Conservation (phyloP, 345 rosid genomes). For the Turritis glabra region DNA sequence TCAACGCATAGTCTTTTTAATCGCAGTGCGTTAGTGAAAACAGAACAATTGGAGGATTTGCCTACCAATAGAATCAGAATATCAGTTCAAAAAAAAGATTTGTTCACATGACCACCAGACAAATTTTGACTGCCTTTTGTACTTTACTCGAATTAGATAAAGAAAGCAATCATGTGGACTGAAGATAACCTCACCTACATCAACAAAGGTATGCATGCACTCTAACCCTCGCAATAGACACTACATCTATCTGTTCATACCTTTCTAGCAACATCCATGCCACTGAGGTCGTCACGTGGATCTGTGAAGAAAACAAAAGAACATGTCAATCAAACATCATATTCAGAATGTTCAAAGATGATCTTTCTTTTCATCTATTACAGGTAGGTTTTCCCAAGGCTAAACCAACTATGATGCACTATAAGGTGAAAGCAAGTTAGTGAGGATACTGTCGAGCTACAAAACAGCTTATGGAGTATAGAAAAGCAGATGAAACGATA, state of each 20-base stretch:
- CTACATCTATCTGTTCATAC: slow-evolving; percentile 38
- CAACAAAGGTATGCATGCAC: neutral
- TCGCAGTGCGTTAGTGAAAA: neutral
- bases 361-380: slow-evolving; percentile 11
- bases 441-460: slow-evolving; percentile 10
- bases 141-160: neutral
- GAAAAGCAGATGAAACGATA: neutral
- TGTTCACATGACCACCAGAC: neutral
- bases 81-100: neutral
- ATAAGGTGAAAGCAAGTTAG: neutral
- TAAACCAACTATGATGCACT: neutral
- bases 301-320: slow-evolving; percentile 46
- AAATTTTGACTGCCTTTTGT: neutral
- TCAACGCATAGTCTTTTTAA: neutral
- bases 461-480: neutral
- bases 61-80: neutral
- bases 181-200: neutral
- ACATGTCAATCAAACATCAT: slow-evolving; percentile 21
- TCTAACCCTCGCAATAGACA: slow-evolving; percentile 4
- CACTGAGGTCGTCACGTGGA: slow-evolving; percentile 96
- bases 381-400: neutral
- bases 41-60: neutral
- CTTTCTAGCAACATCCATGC: slow-evolving; percentile 99
- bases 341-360: neutral
- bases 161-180: neutral